These are phyloP conservation scores for Sarcomyxa edulis DNA, from an alignment of 768 basidiomycete genomes.

Conservation along the genomic window DNA sequence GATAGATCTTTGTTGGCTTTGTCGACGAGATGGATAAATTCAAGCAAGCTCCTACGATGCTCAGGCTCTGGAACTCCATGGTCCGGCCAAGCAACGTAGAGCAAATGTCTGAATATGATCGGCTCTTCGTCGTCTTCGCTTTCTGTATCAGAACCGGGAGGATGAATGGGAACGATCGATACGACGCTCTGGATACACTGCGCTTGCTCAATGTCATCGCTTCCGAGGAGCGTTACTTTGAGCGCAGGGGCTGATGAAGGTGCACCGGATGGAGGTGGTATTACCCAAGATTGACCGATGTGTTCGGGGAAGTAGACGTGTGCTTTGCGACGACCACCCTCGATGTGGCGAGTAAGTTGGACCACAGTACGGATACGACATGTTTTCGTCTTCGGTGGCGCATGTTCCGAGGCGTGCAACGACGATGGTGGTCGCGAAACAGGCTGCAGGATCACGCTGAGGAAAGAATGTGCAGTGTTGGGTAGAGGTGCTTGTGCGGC, in stretches of 20 bases:
- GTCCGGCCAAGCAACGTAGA: slow-evolving; percentile 81
- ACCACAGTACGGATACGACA: slow-evolving; percentile 69
- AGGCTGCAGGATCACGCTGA: slow-evolving; percentile 60
- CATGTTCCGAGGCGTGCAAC: slow-evolving; percentile 8
- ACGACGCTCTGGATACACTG: slow-evolving; percentile 60
- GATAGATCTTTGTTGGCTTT: slow-evolving; percentile 46
- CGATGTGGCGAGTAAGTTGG: slow-evolving; percentile 73
- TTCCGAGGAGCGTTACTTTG: slow-evolving; percentile 51
- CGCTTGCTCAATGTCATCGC: slow-evolving; percentile 43
- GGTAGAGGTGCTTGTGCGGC: slow-evolving; percentile 80
- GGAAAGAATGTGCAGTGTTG: slow-evolving; percentile 67
- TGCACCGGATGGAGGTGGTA: slow-evolving; percentile 40
- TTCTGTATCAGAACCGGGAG: slow-evolving; percentile 7
- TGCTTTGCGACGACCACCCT: slow-evolving; percentile 67
- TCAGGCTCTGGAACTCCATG: slow-evolving; percentile 69
- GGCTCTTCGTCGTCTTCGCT: slow-evolving; percentile 21
- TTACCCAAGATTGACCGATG: slow-evolving; percentile 46
- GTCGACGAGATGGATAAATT: slow-evolving; percentile 64
- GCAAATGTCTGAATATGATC: slow-evolving; percentile 61
- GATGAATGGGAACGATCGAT: slow-evolving; percentile 37
- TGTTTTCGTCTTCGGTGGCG: slow-evolving; percentile 11
- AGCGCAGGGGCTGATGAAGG: slow-evolving; percentile 39
- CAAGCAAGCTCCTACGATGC: slow-evolving; percentile 54
- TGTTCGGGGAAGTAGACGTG: slow-evolving; percentile 68
- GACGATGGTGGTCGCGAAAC: slow-evolving; percentile 26